A percentile compares a stretch with the other conserved stretches of the same genome.
Conservation (phyloP, 257 asterid genomes). For the Schizonepeta tenuifolia region DNA sequence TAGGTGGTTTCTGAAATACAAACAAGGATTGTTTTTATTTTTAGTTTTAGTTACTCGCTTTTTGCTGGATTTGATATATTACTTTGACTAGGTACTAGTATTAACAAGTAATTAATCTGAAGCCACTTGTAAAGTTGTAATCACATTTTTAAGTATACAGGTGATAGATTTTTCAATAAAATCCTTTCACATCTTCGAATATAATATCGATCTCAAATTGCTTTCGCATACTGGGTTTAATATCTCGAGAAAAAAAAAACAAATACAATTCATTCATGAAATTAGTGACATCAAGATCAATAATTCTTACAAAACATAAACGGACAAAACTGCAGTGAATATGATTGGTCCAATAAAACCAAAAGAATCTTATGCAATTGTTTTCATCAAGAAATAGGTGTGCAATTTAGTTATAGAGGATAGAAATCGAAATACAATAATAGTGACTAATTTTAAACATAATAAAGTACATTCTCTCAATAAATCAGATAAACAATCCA, state of each 20-base stretch:
- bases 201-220: background rate
- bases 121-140: no score
- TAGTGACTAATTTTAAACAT: background rate
- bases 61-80: background rate
- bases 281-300: background rate
- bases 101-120: no score
- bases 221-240: background rate
- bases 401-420: background rate
- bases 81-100: no score
- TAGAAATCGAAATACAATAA: background rate
- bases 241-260: background rate
- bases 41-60: background rate
- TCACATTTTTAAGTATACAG: no score
- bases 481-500: no score
- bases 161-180: no score
- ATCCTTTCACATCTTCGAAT: no score
- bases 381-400: background rate
- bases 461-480: background rate
- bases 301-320: background rate
- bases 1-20: constrained; percentile 3
- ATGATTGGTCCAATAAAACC: background rate
- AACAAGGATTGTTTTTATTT: background rate
- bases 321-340: background rate
- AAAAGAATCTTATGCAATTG: background rate
- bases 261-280: no score